phyloP scores from a whole-genome alignment of 352 stramenopile genomes.

The Phytophthora nicotianae region DNA sequence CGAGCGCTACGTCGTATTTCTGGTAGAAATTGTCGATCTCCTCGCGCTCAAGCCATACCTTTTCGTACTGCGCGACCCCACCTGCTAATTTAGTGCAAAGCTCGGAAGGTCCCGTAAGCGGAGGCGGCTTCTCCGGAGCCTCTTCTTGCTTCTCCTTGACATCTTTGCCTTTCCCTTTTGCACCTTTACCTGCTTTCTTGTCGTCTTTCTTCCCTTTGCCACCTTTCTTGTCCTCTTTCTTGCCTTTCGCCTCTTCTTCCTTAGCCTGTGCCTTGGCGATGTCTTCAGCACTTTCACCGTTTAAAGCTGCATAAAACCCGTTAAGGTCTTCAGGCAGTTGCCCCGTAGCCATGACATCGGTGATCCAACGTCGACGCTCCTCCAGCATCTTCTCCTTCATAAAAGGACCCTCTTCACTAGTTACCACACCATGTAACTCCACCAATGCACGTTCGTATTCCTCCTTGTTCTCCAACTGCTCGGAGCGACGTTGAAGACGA shows the following conservation, averaged over 20 bases:
- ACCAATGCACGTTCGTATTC: slow-evolving; percentile 90
- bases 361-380: slow-evolving; percentile 93
- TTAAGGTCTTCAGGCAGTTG: slow-evolving; percentile 90
- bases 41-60: slow-evolving; percentile 88
- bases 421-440: slow-evolving; percentile 84
- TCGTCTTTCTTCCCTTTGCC: slow-evolving; percentile 44
- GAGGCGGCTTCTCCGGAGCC: slow-evolving; percentile 79
- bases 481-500: slow-evolving; percentile 83
- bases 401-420: slow-evolving; percentile 90
- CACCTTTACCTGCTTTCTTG: slow-evolving; percentile 60
- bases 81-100: slow-evolving; percentile 79
- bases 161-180: slow-evolving; percentile 69
- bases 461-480: slow-evolving; percentile 92
- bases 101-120: slow-evolving; percentile 87
- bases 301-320: slow-evolving; percentile 83
- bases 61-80: slow-evolving; percentile 74
- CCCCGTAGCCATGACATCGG: slow-evolving; percentile 86
- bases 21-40: slow-evolving; percentile 93
- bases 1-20: slow-evolving; percentile 93
- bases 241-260: slow-evolving; percentile 50
- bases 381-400: slow-evolving; percentile 93
- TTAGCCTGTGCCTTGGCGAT: slow-evolving; percentile 64
- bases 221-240: slow-evolving; percentile 52
- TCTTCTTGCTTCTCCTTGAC: slow-evolving; percentile 58
- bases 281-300: slow-evolving; percentile 40